Evolutionary conservation across 495 filamentous ascomycete genomes (phyloP).

Genomic region (Aspergillus sclerotiicarbonarius): DNA sequence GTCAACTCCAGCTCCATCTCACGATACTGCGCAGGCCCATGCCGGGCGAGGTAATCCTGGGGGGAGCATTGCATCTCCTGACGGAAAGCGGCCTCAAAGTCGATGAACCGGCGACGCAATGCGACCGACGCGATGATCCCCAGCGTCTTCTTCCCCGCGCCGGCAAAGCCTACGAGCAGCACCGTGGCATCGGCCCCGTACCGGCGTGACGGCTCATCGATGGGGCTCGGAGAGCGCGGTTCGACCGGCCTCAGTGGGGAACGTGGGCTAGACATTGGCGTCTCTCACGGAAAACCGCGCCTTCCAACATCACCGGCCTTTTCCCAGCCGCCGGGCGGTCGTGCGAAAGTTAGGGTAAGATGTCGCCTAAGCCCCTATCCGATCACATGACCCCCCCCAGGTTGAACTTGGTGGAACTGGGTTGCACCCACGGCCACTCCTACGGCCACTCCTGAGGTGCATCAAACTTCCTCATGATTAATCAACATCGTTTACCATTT

Average conservation of each 20-base stretch:
- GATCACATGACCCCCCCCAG: background rate
- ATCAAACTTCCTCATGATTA: no score
- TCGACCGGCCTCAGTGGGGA: background rate
- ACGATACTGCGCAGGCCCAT: constrained; percentile 57
- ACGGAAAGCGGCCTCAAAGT: constrained; percentile 63
- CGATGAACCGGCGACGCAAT: constrained; percentile 62
- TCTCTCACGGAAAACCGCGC: no score
- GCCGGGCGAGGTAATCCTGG: constrained; percentile 52
- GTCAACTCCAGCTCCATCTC: constrained; percentile 56
- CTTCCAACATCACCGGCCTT: no score
- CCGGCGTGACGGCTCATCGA: constrained; percentile 1
- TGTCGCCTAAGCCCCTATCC: background rate
- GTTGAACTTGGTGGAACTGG: no score
- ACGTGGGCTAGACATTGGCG: background rate
- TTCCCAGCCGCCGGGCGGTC: no score
- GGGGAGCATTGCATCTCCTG: constrained; percentile 54
- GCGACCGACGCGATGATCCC: constrained; percentile 70
- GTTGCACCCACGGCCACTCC: no score
- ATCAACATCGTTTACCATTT: no score
- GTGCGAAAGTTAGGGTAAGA: no score
- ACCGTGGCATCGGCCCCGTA: constrained; percentile 52
- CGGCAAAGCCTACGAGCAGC: constrained; percentile 66
- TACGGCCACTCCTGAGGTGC: background rate
- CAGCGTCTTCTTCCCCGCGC: constrained; percentile 67
- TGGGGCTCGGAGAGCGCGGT: background rate